These are phyloP conservation scores for Leccinum sublutescens DNA, from an alignment of 768 basidiomycete genomes.

Conservation along the genomic window DNA sequence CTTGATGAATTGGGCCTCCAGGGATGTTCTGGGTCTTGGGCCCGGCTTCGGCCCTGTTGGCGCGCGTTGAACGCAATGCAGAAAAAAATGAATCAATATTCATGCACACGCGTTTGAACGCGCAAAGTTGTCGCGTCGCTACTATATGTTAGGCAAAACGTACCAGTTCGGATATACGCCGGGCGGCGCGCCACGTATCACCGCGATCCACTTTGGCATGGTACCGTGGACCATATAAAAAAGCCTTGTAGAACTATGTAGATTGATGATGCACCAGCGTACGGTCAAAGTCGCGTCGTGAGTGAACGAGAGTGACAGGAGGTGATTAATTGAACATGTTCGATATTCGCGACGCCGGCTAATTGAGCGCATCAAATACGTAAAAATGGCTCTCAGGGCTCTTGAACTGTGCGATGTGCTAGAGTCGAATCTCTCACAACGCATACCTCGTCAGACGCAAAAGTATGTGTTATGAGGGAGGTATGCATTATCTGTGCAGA, in stretches of 20 bases:
- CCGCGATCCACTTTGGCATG: slow-evolving; percentile 28
- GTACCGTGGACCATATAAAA: slow-evolving; percentile 14
- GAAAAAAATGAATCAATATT: slow-evolving; percentile 23
- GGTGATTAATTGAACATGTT: slow-evolving; percentile 21
- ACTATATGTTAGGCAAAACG: slow-evolving; percentile 3
- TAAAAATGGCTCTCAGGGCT: slow-evolving; percentile 6
- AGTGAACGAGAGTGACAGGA: slow-evolving; percentile 19
- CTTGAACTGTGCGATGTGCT: not conserved
- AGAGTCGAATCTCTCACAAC: not conserved
- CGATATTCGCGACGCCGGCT: slow-evolving; percentile 12
- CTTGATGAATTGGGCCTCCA: slow-evolving; percentile 41
- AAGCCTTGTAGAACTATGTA: not conserved
- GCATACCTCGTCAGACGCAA: not conserved
- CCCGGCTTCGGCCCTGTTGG: slow-evolving; percentile 44
- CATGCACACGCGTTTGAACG: slow-evolving; percentile 16
- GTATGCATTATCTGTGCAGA: not conserved
- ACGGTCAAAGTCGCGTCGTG: slow-evolving; percentile 2
- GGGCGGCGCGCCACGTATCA: slow-evolving; percentile 26
- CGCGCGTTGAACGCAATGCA: slow-evolving; percentile 4
- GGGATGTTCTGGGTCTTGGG: slow-evolving; percentile 44
- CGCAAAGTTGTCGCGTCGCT: slow-evolving; percentile 5
- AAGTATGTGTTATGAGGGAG: not conserved
- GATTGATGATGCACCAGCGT: not conserved
- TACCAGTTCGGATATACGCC: slow-evolving; percentile 32
- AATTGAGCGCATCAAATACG: slow-evolving; percentile 11